phyloP scores from a whole-genome alignment of 2,329 filamentous ascomycete species.

The Ceratocystis harringtonii region DNA sequence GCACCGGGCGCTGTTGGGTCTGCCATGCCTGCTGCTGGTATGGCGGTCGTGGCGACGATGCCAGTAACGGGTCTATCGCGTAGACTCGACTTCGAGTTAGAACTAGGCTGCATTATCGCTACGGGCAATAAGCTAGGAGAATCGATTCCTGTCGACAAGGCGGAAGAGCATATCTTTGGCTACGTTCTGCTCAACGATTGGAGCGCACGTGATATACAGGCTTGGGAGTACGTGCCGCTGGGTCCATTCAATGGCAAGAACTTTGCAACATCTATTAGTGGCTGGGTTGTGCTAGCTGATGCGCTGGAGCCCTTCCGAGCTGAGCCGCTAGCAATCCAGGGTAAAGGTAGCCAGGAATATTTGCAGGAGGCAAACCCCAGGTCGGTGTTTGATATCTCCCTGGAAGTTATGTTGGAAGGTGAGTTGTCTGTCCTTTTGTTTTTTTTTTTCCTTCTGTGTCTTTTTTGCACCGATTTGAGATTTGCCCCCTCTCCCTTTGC shows the following conservation, averaged over 20 bases:
- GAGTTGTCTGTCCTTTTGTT: conserved; percentile 7
- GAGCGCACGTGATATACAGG: conserved; percentile 42
- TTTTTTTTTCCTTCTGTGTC: not conserved
- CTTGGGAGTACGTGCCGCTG: conserved; percentile 39
- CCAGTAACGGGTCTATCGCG: conserved; percentile 9
- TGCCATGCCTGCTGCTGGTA: not conserved
- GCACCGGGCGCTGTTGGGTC: not conserved
- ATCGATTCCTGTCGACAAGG: conserved; percentile 45
- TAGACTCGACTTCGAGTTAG: conserved; percentile 52
- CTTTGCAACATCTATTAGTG: conserved; percentile 39
- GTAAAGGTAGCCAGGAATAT: conserved; percentile 19
- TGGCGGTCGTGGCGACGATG: not conserved
- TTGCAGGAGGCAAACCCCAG: conserved; percentile 12
- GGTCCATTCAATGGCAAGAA: conserved; percentile 45
- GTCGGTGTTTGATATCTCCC: conserved; percentile 17
- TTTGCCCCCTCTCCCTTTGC: not conserved
- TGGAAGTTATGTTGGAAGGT: conserved; percentile 18
- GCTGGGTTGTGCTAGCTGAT: conserved; percentile 42
- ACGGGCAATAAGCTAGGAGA: conserved; percentile 44
- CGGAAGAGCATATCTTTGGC: conserved; percentile 55
- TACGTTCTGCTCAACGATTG: conserved; percentile 46
- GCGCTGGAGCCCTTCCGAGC: conserved; percentile 27
- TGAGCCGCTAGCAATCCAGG: conserved; percentile 15
- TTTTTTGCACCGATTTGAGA: not conserved
- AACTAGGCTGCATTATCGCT: conserved; percentile 54